These are phyloP conservation scores for Aspergillus puulaauensis DNA, from an alignment of 2,329 filamentous ascomycete species.

Conservation along the genomic window DNA sequence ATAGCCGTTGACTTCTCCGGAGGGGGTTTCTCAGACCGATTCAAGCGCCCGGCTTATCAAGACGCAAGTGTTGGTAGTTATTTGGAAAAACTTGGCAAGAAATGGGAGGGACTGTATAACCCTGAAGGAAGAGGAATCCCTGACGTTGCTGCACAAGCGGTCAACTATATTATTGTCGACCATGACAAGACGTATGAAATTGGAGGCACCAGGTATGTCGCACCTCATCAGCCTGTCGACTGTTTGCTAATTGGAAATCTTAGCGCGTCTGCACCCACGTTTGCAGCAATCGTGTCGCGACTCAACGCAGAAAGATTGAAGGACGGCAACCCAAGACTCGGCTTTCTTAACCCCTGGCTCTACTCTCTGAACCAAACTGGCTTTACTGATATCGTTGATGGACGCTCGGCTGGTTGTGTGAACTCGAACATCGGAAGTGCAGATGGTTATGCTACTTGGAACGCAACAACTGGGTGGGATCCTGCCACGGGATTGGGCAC, in stretches of 20 bases:
- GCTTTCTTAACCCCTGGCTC: constrained; percentile 64
- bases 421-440: constrained; percentile 38
- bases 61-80: constrained; percentile 45
- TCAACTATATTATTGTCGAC: constrained; percentile 41
- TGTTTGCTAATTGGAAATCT: background rate
- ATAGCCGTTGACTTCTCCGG: constrained; percentile 54
- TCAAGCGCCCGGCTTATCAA: constrained; percentile 52
- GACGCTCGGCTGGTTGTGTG: constrained; percentile 48
- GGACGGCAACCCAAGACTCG: constrained; percentile 53
- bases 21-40: constrained; percentile 48
- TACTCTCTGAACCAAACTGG: constrained; percentile 49
- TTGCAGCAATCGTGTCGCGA: constrained; percentile 63
- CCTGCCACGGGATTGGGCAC: constrained; percentile 47
- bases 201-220: constrained; percentile 47
- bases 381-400: constrained; percentile 51
- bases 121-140: constrained; percentile 59
- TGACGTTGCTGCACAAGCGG: constrained; percentile 60
- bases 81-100: constrained; percentile 40
- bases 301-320: constrained; percentile 63
- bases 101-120: constrained; percentile 50
- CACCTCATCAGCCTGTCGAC: background rate
- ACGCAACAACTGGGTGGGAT: constrained; percentile 52
- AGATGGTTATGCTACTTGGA: constrained; percentile 47
- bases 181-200: constrained; percentile 38
- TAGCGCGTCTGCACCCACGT: constrained; percentile 60